phyloP scores from a whole-genome alignment of 2,329 filamentous ascomycete genomes.

The Trichoderma citrinoviride region DNA sequence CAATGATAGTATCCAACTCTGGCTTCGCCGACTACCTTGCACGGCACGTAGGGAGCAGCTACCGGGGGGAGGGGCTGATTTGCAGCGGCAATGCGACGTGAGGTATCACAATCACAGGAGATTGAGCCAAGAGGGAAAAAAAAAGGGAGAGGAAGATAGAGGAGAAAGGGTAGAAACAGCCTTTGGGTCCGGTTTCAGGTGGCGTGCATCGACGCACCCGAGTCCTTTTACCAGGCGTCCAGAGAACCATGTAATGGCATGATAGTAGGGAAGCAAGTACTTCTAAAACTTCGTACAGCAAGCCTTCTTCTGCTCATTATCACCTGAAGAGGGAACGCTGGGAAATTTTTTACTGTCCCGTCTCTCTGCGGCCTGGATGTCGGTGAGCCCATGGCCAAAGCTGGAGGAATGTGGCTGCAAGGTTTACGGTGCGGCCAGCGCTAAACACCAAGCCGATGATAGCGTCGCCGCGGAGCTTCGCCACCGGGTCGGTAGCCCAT shows the following conservation, averaged over 20 bases:
- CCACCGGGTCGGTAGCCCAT: slow-evolving; percentile 15
- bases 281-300: not conserved
- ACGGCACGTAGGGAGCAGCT: not conserved
- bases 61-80: not conserved
- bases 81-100: slow-evolving; percentile 8
- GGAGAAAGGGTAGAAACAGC: not conserved
- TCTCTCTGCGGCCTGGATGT: not conserved
- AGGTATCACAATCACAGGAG: slow-evolving; percentile 4
- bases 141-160: not conserved
- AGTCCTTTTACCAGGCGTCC: not conserved
- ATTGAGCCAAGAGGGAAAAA: not conserved
- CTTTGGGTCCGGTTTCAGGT: slow-evolving; percentile 13
- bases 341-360: not conserved
- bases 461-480: slow-evolving; percentile 21
- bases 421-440: slow-evolving; percentile 19
- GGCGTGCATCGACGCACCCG: slow-evolving; percentile 5
- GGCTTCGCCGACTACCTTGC: not conserved
- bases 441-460: slow-evolving; percentile 22
- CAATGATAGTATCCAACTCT: not conserved
- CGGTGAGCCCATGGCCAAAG: slow-evolving; percentile 13
- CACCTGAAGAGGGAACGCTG: slow-evolving; percentile 4
- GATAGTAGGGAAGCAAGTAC: not conserved
- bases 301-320: slow-evolving; percentile 12
- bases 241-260: no score
- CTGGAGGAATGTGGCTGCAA: slow-evolving; percentile 22